phyloP scores from a whole-genome alignment of 768 basidiomycete genomes.

The Calocybe indica region DNA sequence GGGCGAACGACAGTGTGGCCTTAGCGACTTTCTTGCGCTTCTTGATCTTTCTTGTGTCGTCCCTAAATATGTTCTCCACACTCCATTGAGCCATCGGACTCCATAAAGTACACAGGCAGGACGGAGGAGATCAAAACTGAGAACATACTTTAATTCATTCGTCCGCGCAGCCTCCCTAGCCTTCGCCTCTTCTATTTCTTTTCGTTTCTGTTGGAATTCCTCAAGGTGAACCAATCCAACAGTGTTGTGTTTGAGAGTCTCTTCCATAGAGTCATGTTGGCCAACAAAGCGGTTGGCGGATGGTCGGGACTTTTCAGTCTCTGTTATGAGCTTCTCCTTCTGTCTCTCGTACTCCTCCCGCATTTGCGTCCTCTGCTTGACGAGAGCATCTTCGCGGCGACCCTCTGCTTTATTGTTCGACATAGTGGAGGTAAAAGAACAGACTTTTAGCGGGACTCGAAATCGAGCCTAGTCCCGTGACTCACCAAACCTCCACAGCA shows the following conservation, averaged over 20 bases:
- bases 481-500: slow-evolving; percentile 5
- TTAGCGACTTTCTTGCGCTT: slow-evolving; percentile 91
- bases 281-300: slow-evolving; percentile 87
- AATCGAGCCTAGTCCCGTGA: slow-evolving; percentile 8
- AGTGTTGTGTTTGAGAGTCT: slow-evolving; percentile 83
- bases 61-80: slow-evolving; percentile 85
- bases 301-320: slow-evolving; percentile 90
- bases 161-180: slow-evolving; percentile 83
- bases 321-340: slow-evolving; percentile 74
- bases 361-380: slow-evolving; percentile 75
- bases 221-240: slow-evolving; percentile 88
- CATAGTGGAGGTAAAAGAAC: slow-evolving; percentile 36
- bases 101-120: slow-evolving; percentile 7
- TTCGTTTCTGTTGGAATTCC: slow-evolving; percentile 86
- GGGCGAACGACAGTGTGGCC: slow-evolving; percentile 84
- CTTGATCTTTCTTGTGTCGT: slow-evolving; percentile 79
- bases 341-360: slow-evolving; percentile 80
- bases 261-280: slow-evolving; percentile 92
- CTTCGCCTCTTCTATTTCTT: slow-evolving; percentile 88
- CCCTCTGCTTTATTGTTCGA: slow-evolving; percentile 74
- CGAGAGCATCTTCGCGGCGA: slow-evolving; percentile 80
- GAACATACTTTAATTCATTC: slow-evolving; percentile 81
- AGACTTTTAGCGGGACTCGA: background rate
- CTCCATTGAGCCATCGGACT: slow-evolving; percentile 54
- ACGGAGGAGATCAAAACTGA: slow-evolving; percentile 11